These are phyloP conservation scores for Termitomyces sp. DNA, from an alignment of 768 basidiomycete species.

Conservation along the genomic window DNA sequence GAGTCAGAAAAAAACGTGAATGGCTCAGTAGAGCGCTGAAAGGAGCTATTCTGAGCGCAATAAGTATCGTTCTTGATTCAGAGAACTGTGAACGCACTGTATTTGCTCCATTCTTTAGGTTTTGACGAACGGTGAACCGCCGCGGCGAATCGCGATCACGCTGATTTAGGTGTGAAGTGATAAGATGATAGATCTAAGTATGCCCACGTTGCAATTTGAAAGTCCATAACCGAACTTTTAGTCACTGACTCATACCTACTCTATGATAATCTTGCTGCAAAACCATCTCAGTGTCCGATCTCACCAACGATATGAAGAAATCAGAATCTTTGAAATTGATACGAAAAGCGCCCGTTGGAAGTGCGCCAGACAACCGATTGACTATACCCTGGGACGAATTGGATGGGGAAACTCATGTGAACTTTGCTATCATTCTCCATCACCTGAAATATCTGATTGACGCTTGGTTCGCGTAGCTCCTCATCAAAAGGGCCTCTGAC, in stretches of 20 bases:
- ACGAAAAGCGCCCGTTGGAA: not conserved
- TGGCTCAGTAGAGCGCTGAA: conserved; percentile 45
- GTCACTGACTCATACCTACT: not conserved
- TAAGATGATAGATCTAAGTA: not conserved
- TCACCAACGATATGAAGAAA: not conserved
- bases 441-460: not conserved
- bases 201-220: too few species aligned
- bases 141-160: too few species aligned
- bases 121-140: not conserved
- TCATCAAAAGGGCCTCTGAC: not conserved
- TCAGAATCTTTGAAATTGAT: not conserved
- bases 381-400: not conserved
- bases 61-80: not conserved
- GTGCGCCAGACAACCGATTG: not conserved
- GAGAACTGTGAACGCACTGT: not conserved
- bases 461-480: not conserved
- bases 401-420: not conserved
- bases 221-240: too few species aligned
- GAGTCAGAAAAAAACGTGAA: conserved; percentile 55
- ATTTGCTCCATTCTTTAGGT: not conserved
- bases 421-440: not conserved
- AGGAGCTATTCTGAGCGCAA: conserved; percentile 37
- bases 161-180: not conserved
- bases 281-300: not conserved
- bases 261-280: not conserved